Conservation (phyloP, 1,284 basidiomycete genomes). For the Ganoderma boninense region DNA sequence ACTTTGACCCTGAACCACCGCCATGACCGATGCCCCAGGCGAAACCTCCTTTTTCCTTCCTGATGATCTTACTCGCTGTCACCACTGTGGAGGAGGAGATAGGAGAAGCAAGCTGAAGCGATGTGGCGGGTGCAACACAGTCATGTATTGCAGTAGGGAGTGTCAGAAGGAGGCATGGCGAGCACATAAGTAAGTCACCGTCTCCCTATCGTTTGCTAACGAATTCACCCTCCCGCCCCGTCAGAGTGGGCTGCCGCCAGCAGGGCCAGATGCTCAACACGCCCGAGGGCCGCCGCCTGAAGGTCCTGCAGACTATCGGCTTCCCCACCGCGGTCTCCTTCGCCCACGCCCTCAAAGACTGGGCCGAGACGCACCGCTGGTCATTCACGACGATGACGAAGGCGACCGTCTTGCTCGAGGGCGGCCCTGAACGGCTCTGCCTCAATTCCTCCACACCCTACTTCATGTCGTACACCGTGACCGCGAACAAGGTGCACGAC, state of each 20-base stretch:
- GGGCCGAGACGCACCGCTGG: constrained; percentile 16
- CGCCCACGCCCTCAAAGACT: constrained; percentile 12
- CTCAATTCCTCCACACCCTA: constrained; percentile 6
- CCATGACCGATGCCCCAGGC: not conserved
- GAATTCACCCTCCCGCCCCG: not conserved
- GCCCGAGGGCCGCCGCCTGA: constrained; percentile 6
- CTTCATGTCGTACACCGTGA: constrained; percentile 4
- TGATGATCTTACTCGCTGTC: constrained; percentile 8
- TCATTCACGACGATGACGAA: constrained; percentile 15
- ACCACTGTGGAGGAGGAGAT: constrained; percentile 13
- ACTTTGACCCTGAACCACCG: not conserved
- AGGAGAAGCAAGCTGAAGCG: constrained; percentile 9
- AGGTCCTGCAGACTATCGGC: not conserved
- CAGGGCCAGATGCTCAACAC: not conserved
- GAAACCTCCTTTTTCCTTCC: constrained; percentile 8
- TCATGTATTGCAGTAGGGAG: constrained; percentile 21
- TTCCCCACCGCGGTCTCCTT: constrained; percentile 8
- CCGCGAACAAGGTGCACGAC: not conserved
- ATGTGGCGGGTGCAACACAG: constrained; percentile 7
- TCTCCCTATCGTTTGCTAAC: not conserved
- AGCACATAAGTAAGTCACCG: constrained; percentile 14
- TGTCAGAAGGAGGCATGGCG: constrained; percentile 21
- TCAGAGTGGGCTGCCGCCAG: constrained; percentile 7
- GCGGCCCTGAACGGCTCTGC: constrained; percentile 6
- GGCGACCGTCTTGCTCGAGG: constrained; percentile 5